Evolutionary conservation across 257 asterid species (phyloP), one percentile per base, ranked within the genome.

Genomic region (Nicotiana benthamiana): DNA sequence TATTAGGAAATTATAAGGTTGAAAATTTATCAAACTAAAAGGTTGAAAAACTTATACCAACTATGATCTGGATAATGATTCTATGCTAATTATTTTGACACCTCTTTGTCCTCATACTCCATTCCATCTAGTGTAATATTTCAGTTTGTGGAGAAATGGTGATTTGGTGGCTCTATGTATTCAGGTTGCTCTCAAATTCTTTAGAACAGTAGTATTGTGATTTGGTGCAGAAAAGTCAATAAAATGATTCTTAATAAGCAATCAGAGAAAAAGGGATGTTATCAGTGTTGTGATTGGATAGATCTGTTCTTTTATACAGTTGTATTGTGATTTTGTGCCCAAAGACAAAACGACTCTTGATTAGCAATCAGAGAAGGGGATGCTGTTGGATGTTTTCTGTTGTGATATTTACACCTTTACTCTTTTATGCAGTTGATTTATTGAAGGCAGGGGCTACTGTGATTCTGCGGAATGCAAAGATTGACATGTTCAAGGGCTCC

Each of bases 401-500:
- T 46, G 78, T 6, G 34, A 24, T 72, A 46, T 32, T 48, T 24
- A 72, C 78, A 22, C 61, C 1, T 72, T 15, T 24, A 20, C n/a
- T 72, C 9, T 7, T 46, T 22, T 7, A 72, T 72, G 78, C 78
- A 72, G 78, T 72, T 72, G 78, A 72, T 15, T 46, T 48, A 26
- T 46, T 72, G 78, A 72, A 72, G 61, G 24, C 40, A 0, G 78
- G 40, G 26, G 36, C 78, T 24, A 46, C 61, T 48, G 78, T 72
- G 78, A 72, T 72, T 72, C 34, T 72, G 22, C 56, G 78, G 40
- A 72, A 72, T 3, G 78, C 78, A 1, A 72, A 72, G 61, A 72
- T 72, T 46, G 78, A 72, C 78, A 72, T 72, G 78, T 72, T 72
- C 61, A 72, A 48, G 78, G 78, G 78, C 7, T 72, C 78, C 78